Evolutionary conservation across 176 grass and related monocot genomes (phyloP), one percentile per base, ranked within the genome.

Genomic region (Oropetium thomaeum): DNA sequence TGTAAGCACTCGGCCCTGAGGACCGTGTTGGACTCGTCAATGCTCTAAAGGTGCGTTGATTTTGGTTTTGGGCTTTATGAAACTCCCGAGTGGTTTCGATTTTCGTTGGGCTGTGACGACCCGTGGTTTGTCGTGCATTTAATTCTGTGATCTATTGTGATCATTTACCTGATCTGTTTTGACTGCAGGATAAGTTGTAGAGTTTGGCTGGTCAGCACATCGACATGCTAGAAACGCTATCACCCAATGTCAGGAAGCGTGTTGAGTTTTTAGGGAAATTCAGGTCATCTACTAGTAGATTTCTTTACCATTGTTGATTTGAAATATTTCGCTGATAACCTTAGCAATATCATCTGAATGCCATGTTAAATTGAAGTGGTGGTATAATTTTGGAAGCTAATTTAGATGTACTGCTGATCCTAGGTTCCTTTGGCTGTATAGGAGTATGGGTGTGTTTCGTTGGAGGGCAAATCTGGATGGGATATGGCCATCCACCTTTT

Each of bases 181-280:
- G 67, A 3, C 62, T 75, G 39, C 88, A 95, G 92, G 83, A 88
- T 53, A 95, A 91, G 64, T 70, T 95, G 55, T 88, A 91, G 81
- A 81, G 85, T 37, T 75, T 96, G 81, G 87, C 89, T 13, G 93
- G 85, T 25, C 76, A 87, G 60, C 93, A 92, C 41, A 79, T 84
- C 0, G 80, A 85, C 58, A 35, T 85, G 43, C 59, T 96, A 0
- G 89, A 92, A 63, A 63, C 80, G 51, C 89, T 96, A 13, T 71
- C 86, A 16, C 84, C 93, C 74, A 84, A 81, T 29, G 93, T 92
- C 44, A 90, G 89, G 87, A 92, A 87, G 79, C 93, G 89, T 12
- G 93, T 92, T 0, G 87, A 92, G 66, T 70, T 69, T 81, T 84
- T 92, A 87, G 78, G 70, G 87, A 69, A 32, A 88, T 96, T 67